Evolutionary conservation across 805 yeast species (phyloP).

Genomic region (Diddensiella transvaalensis): DNA sequence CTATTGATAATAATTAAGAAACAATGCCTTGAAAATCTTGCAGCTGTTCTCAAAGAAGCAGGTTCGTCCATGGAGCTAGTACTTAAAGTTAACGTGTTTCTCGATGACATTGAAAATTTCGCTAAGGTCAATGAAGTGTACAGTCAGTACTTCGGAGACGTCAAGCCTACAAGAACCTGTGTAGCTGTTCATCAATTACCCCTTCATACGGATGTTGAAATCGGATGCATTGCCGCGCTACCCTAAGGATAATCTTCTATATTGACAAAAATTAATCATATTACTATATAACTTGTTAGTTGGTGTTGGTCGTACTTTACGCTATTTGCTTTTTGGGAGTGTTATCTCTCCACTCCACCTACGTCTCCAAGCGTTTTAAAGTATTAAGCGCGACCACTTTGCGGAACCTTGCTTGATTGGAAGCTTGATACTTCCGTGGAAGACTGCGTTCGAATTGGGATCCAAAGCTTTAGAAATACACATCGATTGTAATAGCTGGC

Average conservation of each 20-base stretch:
- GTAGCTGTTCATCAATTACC: constrained; percentile 93
- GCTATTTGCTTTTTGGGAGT: too few species aligned
- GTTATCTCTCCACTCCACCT: too few species aligned
- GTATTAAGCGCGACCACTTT: too few species aligned
- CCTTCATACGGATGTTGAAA: constrained; percentile 78
- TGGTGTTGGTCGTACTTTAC: too few species aligned
- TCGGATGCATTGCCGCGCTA: constrained; percentile 76
- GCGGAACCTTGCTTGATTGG: too few species aligned
- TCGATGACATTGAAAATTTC: constrained; percentile 85
- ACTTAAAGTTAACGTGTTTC: constrained; percentile 82
- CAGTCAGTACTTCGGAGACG: constrained; percentile 40
- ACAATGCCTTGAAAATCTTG: constrained; percentile 39
- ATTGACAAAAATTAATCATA: too few species aligned
- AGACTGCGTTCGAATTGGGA: too few species aligned
- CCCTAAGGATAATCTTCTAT: constrained; percentile 3
- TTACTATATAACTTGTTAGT: too few species aligned
- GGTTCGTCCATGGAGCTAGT: constrained; percentile 78
- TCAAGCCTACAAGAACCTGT: constrained; percentile 90
- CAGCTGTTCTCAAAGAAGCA: constrained; percentile 72
- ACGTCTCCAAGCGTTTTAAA: too few species aligned
- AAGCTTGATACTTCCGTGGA: too few species aligned
- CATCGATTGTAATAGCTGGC: too few species aligned
- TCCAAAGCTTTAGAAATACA: too few species aligned
- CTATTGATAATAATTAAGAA: constrained; percentile 7
- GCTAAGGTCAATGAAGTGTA: constrained; percentile 83